Conservation (phyloP, 441 rosid species). For the Lepidium campestre region DNA sequence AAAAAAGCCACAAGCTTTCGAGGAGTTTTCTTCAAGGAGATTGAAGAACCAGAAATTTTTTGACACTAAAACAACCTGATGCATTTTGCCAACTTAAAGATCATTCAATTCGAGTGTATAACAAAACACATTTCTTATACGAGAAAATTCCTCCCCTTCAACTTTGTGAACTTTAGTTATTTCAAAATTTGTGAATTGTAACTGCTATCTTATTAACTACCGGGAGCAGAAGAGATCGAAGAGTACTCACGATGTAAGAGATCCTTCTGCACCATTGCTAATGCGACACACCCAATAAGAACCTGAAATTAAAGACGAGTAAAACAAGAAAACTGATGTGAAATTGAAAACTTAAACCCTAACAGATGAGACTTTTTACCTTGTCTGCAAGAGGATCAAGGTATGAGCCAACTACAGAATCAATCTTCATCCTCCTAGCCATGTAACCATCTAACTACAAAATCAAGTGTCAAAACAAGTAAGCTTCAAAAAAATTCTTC, state of each 20-base stretch:
- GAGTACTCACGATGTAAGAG: conserved; percentile 71
- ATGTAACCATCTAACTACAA: conserved; percentile 81
- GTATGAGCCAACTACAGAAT: conserved; percentile 94
- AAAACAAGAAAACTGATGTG: neutral
- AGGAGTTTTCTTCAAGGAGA: neutral
- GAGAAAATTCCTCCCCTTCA: neutral
- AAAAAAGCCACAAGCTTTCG: neutral
- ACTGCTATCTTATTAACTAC: neutral
- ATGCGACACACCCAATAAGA: conserved; percentile 80
- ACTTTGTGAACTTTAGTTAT: neutral
- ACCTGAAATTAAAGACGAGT: conserved; percentile 39
- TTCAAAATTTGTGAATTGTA: neutral
- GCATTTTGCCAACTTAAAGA: neutral
- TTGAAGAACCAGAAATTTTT: neutral
- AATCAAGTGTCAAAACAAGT: conserved; percentile 7
- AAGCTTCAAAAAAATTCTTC: neutral
- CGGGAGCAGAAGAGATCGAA: neutral
- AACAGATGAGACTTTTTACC: no score
- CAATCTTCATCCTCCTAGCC: conserved; percentile 83
- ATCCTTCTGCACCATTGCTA: conserved; percentile 79
- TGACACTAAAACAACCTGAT: neutral
- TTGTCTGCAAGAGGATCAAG: conserved; percentile 98
- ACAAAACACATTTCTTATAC: neutral
- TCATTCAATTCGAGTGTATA: neutral
- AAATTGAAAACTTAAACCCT: neutral